phyloP scores from a whole-genome alignment of 441 rosid species.

The Jatropha multifida region DNA sequence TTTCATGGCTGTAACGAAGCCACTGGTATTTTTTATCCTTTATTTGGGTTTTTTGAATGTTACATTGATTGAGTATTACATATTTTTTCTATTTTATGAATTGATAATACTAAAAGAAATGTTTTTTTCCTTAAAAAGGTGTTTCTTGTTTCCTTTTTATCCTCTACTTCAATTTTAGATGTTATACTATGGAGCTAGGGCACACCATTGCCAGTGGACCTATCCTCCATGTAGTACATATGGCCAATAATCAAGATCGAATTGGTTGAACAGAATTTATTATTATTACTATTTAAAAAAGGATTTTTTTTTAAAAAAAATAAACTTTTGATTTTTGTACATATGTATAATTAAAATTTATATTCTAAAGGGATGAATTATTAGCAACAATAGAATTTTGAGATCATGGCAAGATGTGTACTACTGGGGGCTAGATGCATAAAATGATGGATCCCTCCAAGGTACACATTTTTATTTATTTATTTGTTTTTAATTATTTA shows the following conservation, averaged over 20 bases:
- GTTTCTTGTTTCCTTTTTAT: background rate
- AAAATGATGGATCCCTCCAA: slow-evolving; percentile 19
- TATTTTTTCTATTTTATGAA: background rate
- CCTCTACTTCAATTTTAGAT: background rate
- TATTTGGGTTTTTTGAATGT: background rate
- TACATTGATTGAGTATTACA: background rate
- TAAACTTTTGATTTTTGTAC: background rate
- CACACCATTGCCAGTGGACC: slow-evolving; percentile 19
- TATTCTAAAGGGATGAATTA: background rate
- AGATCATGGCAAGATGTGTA: slow-evolving; percentile 1
- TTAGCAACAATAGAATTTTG: background rate
- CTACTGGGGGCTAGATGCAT: slow-evolving; percentile 11
- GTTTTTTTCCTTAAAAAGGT: slow-evolving; percentile 11
- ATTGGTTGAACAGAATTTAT: background rate
- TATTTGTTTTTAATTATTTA: no score
- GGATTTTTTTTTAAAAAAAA: background rate
- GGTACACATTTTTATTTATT: background rate
- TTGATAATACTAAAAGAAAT: background rate
- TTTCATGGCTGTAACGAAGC: slow-evolving; percentile 29
- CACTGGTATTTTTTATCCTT: background rate
- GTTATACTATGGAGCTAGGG: slow-evolving; percentile 10
- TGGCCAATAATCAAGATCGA: slow-evolving; percentile 12
- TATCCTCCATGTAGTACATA: slow-evolving; percentile 21
- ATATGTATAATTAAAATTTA: no score
- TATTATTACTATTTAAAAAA: background rate